Evolutionary conservation across 1,284 basidiomycete species (phyloP), one percentile per base, ranked within the genome.

Genomic region (Naganishia cerealis): DNA sequence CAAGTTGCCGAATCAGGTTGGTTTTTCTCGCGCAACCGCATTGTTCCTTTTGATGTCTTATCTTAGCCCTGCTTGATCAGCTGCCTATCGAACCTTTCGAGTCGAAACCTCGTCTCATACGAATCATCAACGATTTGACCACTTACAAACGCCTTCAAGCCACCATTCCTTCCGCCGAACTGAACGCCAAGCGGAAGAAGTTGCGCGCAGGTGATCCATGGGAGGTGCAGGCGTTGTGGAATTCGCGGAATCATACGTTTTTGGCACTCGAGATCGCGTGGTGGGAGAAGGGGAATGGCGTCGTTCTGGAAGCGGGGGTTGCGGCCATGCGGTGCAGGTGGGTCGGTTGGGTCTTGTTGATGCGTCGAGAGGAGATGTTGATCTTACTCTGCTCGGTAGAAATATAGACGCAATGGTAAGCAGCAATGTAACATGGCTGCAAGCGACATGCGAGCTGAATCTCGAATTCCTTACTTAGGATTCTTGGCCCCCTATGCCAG

Each of bases 401-500:
- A 84, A 71, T 58, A 71, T 71, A 21, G 70, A 89, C 70, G 84
- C 86, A 73, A 88, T 87, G 26, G 72, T 73, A 63, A 73, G 79
- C 58, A 21, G 21, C 8, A 13, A 33, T 53, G 26, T 33, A 2
- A 8, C 33, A 24, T 24, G 33, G 21, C 16, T 26, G 40, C 76
- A 2, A 3, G 43, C 43, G 43, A 46, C 16, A 18, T 7, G n/a
- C 16, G 16, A 18, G 43, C 43, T 38, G 16, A 36, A 50, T 40
- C 36, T 59, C 50, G 39, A 29, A 69, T 33, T 62, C n/a, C 42
- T 43, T 48, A 68, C 73, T 33, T 74, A 92, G 90, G 53, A 83
- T 82, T 85, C 87, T 59, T 93, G 91, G 91, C 91, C 91, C 3
- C 91, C 91, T 24, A 81, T 85, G 21, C 90, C 90, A 0, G 87